Evolutionary conservation across 2,329 filamentous ascomycete species (phyloP).

Genomic region (Neocucurbitaria cava): DNA sequence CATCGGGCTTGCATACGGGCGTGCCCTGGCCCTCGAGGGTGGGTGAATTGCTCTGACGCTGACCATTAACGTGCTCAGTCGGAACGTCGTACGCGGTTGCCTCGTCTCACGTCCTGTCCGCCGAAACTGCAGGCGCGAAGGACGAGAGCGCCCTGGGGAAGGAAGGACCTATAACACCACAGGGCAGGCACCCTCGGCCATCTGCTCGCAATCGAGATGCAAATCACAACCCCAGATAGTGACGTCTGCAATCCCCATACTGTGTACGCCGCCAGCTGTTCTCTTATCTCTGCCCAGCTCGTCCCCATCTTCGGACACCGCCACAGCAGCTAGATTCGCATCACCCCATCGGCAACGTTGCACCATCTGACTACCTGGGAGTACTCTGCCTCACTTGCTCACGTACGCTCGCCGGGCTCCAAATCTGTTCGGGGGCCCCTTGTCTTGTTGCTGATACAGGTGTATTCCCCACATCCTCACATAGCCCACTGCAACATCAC

Average conservation of each 20-base stretch:
- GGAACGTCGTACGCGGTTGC: constrained; percentile 11
- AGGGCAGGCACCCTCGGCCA: constrained; percentile 3
- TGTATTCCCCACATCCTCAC: constrained; percentile 25
- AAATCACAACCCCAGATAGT: constrained; percentile 16
- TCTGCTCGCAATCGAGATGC: constrained; percentile 1
- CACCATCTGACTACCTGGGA: constrained; percentile 14
- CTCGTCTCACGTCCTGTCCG: constrained; percentile 13
- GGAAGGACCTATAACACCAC: constrained; percentile 4
- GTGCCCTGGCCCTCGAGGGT: constrained; percentile 2
- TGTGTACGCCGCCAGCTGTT: constrained; percentile 3
- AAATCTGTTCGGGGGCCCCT: constrained; percentile 11
- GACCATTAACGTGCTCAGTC: background rate
- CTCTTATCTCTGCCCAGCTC: background rate
- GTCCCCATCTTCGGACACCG: constrained; percentile 6
- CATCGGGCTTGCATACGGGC: background rate
- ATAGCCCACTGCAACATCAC: constrained; percentile 19
- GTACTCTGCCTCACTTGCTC: constrained; percentile 19
- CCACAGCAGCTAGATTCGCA: constrained; percentile 5
- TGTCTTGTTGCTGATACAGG: constrained; percentile 14
- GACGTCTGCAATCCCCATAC: constrained; percentile 17
- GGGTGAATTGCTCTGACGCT: background rate
- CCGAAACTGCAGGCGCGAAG: constrained; percentile 6
- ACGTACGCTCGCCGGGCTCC: constrained; percentile 13
- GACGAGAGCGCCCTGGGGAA: constrained; percentile 1
- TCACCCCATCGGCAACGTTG: constrained; percentile 14